A percentile compares a stretch with the other conserved stretches of the same genome.
Evolutionary conservation across 495 filamentous ascomycete genomes (phyloP).

Genomic region (Trypethelium eluteriae): DNA sequence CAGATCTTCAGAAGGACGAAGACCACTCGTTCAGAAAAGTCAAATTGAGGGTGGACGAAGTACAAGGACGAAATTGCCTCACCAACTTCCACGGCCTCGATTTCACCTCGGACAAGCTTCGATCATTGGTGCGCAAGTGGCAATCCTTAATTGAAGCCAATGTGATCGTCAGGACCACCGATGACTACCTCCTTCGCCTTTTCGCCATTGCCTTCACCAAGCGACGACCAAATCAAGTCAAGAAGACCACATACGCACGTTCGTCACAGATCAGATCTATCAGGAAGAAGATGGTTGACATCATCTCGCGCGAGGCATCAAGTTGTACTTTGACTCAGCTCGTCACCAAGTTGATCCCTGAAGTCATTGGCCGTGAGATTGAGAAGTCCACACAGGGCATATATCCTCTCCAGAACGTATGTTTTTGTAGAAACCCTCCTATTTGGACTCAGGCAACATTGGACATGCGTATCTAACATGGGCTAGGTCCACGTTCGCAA

Average conservation of each 20-base stretch:
- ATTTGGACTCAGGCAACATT: constrained; percentile 16
- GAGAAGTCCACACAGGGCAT: constrained; percentile 99
- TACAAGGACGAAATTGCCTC: constrained; percentile 99
- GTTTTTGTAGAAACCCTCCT: constrained; percentile 32
- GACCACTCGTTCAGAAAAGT: constrained; percentile 99
- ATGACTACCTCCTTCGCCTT: constrained; percentile 96
- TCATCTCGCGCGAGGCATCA: constrained; percentile 90
- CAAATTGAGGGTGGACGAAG: constrained; percentile 96
- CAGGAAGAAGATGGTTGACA: constrained; percentile 99
- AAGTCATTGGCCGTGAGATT: constrained; percentile 98
- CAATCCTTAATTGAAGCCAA: constrained; percentile 99
- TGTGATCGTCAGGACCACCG: constrained; percentile 97
- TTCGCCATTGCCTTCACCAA: constrained; percentile 99
- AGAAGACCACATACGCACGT: constrained; percentile 97
- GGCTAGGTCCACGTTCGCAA: constrained; percentile 95
- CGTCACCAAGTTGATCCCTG: constrained; percentile 94
- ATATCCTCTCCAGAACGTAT: constrained; percentile 96
- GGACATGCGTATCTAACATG: not conserved
- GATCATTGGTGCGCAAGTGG: constrained; percentile 98
- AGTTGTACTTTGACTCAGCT: constrained; percentile 91
- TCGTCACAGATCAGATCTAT: constrained; percentile 94
- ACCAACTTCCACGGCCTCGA: constrained; percentile 99
- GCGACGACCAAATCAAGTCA: constrained; percentile 96
- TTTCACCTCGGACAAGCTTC: constrained; percentile 99
- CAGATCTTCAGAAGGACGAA: constrained; percentile 98